phyloP scores from a whole-genome alignment of 495 filamentous ascomycete genomes.

The Penicillium diatomitis region DNA sequence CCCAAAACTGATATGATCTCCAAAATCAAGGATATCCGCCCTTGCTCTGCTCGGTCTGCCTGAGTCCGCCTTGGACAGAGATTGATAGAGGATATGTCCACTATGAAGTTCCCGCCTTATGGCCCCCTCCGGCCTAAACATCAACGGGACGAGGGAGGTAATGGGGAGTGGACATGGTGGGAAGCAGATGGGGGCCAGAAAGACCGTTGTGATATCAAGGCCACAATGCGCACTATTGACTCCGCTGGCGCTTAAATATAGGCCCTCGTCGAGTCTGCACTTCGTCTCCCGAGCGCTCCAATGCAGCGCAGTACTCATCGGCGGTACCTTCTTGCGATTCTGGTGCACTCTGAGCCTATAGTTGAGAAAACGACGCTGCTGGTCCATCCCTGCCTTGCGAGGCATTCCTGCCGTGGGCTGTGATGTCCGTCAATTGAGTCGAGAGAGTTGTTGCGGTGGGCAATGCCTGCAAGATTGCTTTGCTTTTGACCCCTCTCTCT shows the following conservation, averaged over 20 bases:
- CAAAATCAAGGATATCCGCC: too few species aligned
- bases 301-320: slow-evolving; percentile 28
- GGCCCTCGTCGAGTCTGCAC: slow-evolving; percentile 28
- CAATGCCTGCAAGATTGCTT: slow-evolving; percentile 13
- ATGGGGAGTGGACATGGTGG: too few species aligned
- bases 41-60: too few species aligned
- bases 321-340: slow-evolving; percentile 23
- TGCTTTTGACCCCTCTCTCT: slow-evolving; percentile 7
- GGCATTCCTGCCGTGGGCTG: slow-evolving; percentile 23
- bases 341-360: slow-evolving; percentile 33
- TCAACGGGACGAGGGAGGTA: neutral
- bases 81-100: too few species aligned
- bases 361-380: slow-evolving; percentile 19
- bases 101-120: too few species aligned
- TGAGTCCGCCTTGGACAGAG: too few species aligned
- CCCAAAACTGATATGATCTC: too few species aligned
- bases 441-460: slow-evolving; percentile 3
- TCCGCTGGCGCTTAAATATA: slow-evolving; percentile 35
- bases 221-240: slow-evolving; percentile 12
- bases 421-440: slow-evolving; percentile 20
- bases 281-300: slow-evolving; percentile 16
- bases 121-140: neutral
- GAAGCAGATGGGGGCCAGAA: slow-evolving; percentile 19
- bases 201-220: slow-evolving; percentile 9
- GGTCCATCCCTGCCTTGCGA: slow-evolving; percentile 31